A percentile compares a stretch with the other conserved stretches of the same genome.
Evolutionary conservation across 495 filamentous ascomycete genomes (phyloP).

Genomic region (Penicillium coprophilum): DNA sequence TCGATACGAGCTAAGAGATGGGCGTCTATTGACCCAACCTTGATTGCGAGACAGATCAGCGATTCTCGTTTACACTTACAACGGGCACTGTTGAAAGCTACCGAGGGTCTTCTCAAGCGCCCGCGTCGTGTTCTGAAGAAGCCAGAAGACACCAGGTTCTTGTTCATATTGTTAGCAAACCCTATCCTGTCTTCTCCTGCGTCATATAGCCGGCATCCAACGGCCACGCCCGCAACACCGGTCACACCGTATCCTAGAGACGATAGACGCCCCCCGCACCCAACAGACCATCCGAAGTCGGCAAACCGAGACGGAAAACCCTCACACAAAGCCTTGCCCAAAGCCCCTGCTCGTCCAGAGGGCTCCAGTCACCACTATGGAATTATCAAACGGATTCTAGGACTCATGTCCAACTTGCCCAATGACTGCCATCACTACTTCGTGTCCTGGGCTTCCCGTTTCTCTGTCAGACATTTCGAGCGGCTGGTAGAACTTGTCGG

Average conservation of each 20-base stretch:
- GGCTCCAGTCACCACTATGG: conserved; percentile 67
- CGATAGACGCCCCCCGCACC: conserved; percentile 33
- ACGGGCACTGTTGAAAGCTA: conserved; percentile 73
- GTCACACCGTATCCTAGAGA: conserved; percentile 15
- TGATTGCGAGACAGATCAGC: conserved; percentile 60
- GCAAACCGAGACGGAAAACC: conserved; percentile 23
- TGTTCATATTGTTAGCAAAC: conserved; percentile 83
- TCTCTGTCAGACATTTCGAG: conserved; percentile 66
- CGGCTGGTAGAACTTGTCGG: conserved; percentile 72
- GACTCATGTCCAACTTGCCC: conserved; percentile 73
- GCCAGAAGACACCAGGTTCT: conserved; percentile 72
- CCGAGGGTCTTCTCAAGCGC: conserved; percentile 81
- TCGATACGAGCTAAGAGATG: conserved; percentile 26
- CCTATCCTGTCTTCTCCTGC: conserved; percentile 60
- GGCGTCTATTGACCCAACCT: conserved; percentile 35
- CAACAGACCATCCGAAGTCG: conserved; percentile 24
- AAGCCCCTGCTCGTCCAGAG: conserved; percentile 18
- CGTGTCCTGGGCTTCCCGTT: conserved; percentile 81
- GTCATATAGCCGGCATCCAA: conserved; percentile 10
- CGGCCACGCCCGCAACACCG: background rate
- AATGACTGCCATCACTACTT: conserved; percentile 77
- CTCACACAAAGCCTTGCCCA: conserved; percentile 19
- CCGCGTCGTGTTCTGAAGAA: conserved; percentile 69
- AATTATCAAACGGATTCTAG: conserved; percentile 83
- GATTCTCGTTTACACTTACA: conserved; percentile 69